phyloP scores from a whole-genome alignment of 1,139 yeast species.

The Scheffersomyces parashehatae region DNA sequence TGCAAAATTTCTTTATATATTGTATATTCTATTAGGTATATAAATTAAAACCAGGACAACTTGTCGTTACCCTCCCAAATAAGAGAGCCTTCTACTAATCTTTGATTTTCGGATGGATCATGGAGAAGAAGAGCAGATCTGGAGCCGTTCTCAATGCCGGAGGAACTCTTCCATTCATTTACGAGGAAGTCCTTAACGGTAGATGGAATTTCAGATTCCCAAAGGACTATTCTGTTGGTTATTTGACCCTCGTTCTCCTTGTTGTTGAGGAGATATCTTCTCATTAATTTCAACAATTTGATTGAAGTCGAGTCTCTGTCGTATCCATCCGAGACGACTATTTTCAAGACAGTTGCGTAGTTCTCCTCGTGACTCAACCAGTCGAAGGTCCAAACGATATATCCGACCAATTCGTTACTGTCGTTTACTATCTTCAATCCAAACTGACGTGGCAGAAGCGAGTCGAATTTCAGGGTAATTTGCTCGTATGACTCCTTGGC shows the following conservation, averaged over 20 bases:
- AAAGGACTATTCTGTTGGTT: conserved; percentile 27
- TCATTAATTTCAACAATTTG: conserved; percentile 27
- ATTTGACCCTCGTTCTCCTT: conserved; percentile 7
- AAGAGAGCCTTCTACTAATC: conserved; percentile 23
- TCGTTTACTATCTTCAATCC: conserved; percentile 30
- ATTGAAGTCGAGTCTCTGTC: conserved; percentile 18
- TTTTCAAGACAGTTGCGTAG: conserved; percentile 31
- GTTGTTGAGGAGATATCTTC: conserved; percentile 15
- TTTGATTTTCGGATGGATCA: conserved; percentile 22
- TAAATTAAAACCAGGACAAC: conserved; percentile 44
- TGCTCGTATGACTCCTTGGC: conserved; percentile 23
- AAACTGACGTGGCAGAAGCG: conserved; percentile 26
- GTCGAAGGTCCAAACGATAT: conserved; percentile 44
- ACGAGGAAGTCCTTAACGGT: conserved; percentile 15
- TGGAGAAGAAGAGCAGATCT: conserved; percentile 38
- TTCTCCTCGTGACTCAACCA: conserved; percentile 23
- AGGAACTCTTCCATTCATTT: conserved; percentile 13
- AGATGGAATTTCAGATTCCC: conserved; percentile 37
- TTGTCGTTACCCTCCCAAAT: conserved; percentile 50
- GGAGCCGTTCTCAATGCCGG: conserved; percentile 35
- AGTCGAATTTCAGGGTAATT: conserved; percentile 21
- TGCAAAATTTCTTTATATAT: no score
- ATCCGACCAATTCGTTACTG: conserved; percentile 24
- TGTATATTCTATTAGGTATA: neutral
- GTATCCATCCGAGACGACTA: conserved; percentile 21